Conservation (phyloP, 768 basidiomycete genomes). For the Boletus speciosus region DNA sequence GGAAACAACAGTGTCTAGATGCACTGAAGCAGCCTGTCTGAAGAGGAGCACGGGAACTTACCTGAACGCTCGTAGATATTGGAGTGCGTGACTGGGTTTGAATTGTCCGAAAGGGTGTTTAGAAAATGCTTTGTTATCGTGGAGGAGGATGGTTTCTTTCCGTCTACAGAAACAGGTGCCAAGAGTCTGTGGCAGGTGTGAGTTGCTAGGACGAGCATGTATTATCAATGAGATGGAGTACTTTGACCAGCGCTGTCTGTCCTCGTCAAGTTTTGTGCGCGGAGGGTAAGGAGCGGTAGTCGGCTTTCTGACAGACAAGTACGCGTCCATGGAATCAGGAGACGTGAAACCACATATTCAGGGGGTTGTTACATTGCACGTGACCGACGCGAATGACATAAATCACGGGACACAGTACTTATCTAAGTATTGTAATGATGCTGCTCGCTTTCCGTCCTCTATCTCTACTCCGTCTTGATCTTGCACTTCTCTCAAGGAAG, state of each 20-base stretch:
- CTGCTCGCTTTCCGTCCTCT: constrained; percentile 3
- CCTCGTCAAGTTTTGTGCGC: constrained; percentile 15
- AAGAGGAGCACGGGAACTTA: constrained; percentile 23
- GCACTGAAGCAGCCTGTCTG: background rate
- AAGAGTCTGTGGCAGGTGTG: constrained; percentile 21
- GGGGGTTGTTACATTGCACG: constrained; percentile 10
- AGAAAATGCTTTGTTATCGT: constrained; percentile 60
- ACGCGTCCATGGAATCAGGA: constrained; percentile 23
- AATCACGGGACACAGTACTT: background rate
- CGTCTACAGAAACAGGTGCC: constrained; percentile 30
- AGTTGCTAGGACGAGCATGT: constrained; percentile 1
- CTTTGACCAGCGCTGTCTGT: constrained; percentile 18
- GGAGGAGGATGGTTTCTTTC: constrained; percentile 36
- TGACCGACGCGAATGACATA: constrained; percentile 1
- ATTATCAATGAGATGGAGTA: background rate
- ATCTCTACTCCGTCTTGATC: constrained; percentile 5
- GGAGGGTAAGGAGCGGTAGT: constrained; percentile 6
- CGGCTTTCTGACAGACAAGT: constrained; percentile 25
- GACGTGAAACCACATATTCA: background rate
- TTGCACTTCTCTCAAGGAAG: constrained; percentile 20
- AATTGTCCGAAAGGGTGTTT: constrained; percentile 54
- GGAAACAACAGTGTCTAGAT: constrained; percentile 57
- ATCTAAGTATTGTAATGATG: constrained; percentile 7
- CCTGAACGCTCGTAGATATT: constrained; percentile 61
- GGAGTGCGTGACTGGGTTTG: constrained; percentile 79